These are phyloP conservation scores for Solanum virginianum DNA, from an alignment of 257 asterid species.

Conservation along the genomic window DNA sequence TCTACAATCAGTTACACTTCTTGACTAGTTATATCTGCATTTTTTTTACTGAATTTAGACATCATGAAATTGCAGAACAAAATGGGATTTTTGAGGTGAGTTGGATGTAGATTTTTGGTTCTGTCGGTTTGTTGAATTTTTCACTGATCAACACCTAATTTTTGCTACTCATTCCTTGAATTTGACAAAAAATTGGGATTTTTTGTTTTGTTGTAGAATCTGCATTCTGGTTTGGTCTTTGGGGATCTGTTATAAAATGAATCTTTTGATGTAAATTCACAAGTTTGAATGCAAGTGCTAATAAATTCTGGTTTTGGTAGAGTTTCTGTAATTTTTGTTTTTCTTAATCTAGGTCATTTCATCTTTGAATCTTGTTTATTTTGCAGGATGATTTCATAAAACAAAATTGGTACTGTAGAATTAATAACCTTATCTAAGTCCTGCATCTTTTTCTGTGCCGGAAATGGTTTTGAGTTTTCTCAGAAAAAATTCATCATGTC, in stretches of 20 bases:
- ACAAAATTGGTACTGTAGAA: neutral
- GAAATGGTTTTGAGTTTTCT: neutral
- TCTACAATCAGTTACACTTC: neutral
- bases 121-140: neutral
- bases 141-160: neutral
- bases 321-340: neutral
- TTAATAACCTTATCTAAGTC: neutral
- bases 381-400: neutral
- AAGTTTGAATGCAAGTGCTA: neutral
- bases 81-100: neutral
- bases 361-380: neutral
- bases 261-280: neutral
- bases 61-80: neutral
- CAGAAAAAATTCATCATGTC: neutral
- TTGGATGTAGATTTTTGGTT: neutral
- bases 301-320: neutral
- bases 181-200: neutral
- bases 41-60: neutral
- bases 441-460: neutral
- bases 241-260: neutral
- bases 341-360: neutral
- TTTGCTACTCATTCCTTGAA: neutral
- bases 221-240: neutral
- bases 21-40: neutral
- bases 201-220: neutral